A percentile compares a stretch with the other conserved stretches of the same genome.
Evolutionary conservation across 2,329 filamentous ascomycete species (phyloP).

Genomic region (Raffaelea deltoideospora): DNA sequence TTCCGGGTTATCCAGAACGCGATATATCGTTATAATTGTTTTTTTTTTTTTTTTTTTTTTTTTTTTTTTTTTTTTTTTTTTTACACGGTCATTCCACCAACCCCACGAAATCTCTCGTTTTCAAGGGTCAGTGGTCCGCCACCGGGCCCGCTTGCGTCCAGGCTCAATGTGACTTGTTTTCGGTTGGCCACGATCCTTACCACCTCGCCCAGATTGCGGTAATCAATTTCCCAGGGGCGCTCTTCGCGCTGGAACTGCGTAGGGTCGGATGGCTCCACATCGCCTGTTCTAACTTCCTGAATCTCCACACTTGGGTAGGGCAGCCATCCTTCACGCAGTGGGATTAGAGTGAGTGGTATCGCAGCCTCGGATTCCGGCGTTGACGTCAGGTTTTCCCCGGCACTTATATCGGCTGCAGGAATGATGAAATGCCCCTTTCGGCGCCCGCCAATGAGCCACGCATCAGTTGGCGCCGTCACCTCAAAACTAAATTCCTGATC

Average conservation of each 20-base stretch:
- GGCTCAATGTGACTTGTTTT: conserved; percentile 54
- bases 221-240: conserved; percentile 60
- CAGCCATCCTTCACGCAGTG: conserved; percentile 63
- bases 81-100: conserved; percentile 20
- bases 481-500: conserved; percentile 72
- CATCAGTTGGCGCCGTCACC: conserved; percentile 54
- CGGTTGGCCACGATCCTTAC: conserved; percentile 61
- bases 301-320: conserved; percentile 69
- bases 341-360: conserved; percentile 63
- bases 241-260: conserved; percentile 4
- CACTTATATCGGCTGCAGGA: conserved; percentile 17
- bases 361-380: conserved; percentile 34
- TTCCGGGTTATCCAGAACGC: no score
- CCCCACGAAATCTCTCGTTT: conserved; percentile 29
- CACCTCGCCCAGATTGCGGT: conserved; percentile 61
- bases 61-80: no score
- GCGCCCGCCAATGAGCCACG: conserved; percentile 75
- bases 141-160: conserved; percentile 50
- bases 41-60: background rate
- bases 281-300: conserved; percentile 34
- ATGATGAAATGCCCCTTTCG: conserved; percentile 65
- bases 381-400: conserved; percentile 16
- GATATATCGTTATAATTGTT: background rate
- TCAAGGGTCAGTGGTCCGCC: conserved; percentile 54
- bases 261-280: background rate